Evolutionary conservation across 2,329 filamentous ascomycete genomes (phyloP), one percentile per base, ranked within the genome.

Genomic region (Colletotrichum camelliae): DNA sequence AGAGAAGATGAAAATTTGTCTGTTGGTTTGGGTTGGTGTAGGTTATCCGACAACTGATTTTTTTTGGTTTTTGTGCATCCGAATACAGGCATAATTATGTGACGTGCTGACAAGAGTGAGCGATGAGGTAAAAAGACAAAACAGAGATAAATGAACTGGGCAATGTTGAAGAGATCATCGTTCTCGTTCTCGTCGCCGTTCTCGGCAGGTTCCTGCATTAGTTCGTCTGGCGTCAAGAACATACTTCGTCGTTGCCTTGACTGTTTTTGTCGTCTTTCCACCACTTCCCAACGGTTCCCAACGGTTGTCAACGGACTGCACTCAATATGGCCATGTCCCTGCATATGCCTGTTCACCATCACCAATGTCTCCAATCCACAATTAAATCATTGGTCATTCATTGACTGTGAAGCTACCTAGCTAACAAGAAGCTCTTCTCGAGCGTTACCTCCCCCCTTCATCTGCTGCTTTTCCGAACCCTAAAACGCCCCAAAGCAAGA

Each of bases 391-490:
- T 27, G 57, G 29, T 67, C 55, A 52, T 75, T 71, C 39, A 55
- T 31, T 67, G 21, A 37, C 70, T 64, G 61, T 37, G 62, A 70
- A 67, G 55, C 72, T 69, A 61, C 37, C 39, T 64, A 66, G 65
- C 58, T 52, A 24, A 52, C 60, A 68, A 74, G 33, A 67, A 57
- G 43, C 66, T 55, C 67, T 9, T 37, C 48, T 37, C 37, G 61
- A 61, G 73, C 35, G 31, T 68, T 33, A 27, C 64, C 79, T 81
- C 67, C 74, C 29, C 72, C 74, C 21, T 67, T 35, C 52, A 29
- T 69, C 55, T 57, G 35, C 39, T 60, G 72, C 76, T 62, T 67
- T 27, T 78, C 75, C 69, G 70, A 74, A 55, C 35, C 73, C 35
- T 52, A 35, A 76, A 75, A 73, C 70, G 70, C 74, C 74, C 18